Evolutionary conservation across 1,139 yeast species (phyloP).

Genomic region (Pichia kudriavzevii): DNA sequence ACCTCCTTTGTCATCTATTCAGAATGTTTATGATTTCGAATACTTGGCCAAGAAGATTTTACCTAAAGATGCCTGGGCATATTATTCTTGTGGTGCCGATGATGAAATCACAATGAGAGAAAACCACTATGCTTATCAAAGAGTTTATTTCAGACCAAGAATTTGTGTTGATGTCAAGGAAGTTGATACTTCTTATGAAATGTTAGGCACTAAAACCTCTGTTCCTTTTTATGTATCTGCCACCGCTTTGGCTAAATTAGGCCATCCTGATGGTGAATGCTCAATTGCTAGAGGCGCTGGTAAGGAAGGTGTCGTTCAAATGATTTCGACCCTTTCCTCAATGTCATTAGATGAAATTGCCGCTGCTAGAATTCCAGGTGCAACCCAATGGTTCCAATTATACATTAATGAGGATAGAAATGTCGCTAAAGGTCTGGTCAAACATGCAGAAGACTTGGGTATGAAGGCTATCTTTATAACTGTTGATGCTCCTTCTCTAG

Average conservation of each 20-base stretch:
- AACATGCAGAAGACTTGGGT: slow-evolving; percentile 69
- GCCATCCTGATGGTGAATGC: slow-evolving; percentile 76
- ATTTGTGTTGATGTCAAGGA: slow-evolving; percentile 63
- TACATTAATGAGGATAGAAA: slow-evolving; percentile 72
- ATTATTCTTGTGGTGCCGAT: slow-evolving; percentile 86
- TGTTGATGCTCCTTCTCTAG: slow-evolving; percentile 91
- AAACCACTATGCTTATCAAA: slow-evolving; percentile 81
- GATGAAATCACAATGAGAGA: slow-evolving; percentile 87
- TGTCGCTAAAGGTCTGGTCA: slow-evolving; percentile 51
- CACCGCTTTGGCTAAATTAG: slow-evolving; percentile 74
- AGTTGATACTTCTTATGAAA: slow-evolving; percentile 37
- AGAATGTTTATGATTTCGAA: slow-evolving; percentile 75
- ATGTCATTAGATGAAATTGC: slow-evolving; percentile 69
- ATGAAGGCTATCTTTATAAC: slow-evolving; percentile 76
- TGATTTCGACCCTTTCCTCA: slow-evolving; percentile 76
- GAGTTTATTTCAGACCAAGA: slow-evolving; percentile 78
- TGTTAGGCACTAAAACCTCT: slow-evolving; percentile 42
- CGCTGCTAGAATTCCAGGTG: slow-evolving; percentile 46
- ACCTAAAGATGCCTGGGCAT: slow-evolving; percentile 81
- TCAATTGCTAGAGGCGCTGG: slow-evolving; percentile 72
- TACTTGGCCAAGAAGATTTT: slow-evolving; percentile 71
- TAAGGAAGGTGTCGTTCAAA: slow-evolving; percentile 59
- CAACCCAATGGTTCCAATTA: slow-evolving; percentile 82
- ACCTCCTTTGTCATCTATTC: slow-evolving; percentile 64
- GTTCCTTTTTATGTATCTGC: slow-evolving; percentile 77